These are phyloP conservation scores for Geranomyces variabilis DNA, from an alignment of 192 early-diverging fungal species.

Conservation along the genomic window DNA sequence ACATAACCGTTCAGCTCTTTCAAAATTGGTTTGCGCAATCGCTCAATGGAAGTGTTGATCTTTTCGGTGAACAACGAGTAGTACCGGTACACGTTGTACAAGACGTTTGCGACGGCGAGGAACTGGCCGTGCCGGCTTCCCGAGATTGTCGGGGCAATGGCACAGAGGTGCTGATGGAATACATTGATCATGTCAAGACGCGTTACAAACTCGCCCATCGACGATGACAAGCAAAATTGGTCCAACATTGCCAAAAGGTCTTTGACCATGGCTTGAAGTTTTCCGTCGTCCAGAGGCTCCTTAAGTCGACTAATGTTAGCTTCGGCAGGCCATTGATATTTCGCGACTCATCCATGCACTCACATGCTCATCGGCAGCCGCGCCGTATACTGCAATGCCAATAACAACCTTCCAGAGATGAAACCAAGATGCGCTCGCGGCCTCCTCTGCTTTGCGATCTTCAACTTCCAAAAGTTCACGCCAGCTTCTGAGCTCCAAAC, in stretches of 20 bases:
- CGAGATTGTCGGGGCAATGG: constrained; percentile 30
- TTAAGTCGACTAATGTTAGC: too few relatives aligned
- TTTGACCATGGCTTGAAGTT: constrained; percentile 7
- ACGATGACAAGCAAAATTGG: constrained; percentile 77
- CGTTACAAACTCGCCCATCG: constrained; percentile 76
- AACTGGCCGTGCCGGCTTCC: neutral
- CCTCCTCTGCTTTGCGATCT: constrained; percentile 67
- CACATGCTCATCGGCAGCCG: neutral
- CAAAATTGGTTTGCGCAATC: constrained; percentile 71
- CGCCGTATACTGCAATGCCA: constrained; percentile 31
- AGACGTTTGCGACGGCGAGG: constrained; percentile 44
- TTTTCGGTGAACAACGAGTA: constrained; percentile 74
- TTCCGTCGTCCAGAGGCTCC: neutral
- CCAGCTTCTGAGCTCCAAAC: constrained; percentile 90
- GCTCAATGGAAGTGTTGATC: constrained; percentile 61
- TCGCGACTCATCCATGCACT: neutral
- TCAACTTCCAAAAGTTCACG: constrained; percentile 81
- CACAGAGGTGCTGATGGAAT: constrained; percentile 61
- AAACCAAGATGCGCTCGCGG: constrained; percentile 88
- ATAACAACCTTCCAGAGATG: constrained; percentile 64
- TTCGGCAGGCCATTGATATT: too few relatives aligned
- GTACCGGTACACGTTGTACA: constrained; percentile 78
- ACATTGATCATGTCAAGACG: constrained; percentile 72
- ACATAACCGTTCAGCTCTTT: constrained; percentile 93
- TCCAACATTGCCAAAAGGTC: constrained; percentile 67